Evolutionary conservation across 2,329 filamentous ascomycete genomes (phyloP), one percentile per base, ranked within the genome.

Genomic region (Atkinsonella texensis): DNA sequence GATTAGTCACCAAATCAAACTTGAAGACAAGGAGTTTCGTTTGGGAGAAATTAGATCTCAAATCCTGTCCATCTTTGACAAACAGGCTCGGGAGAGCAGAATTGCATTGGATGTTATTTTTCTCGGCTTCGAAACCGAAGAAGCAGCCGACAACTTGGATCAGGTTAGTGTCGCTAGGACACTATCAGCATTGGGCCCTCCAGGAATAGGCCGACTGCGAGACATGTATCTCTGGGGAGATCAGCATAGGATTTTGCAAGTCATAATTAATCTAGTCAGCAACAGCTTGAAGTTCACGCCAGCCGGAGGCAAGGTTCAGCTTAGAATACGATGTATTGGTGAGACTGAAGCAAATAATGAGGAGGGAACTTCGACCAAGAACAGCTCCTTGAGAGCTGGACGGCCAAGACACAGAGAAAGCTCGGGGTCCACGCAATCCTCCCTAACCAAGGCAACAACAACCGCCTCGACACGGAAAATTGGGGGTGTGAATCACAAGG

Each of bases 221-320:
- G 88, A 95, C 56, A 90, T 94, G 83, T 83, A 86, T 48, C 72
- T 96, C 1, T 93, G 87, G 81, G 90, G 90, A n/a, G 90, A 96
- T 60, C 86, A 93, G 58, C 89, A 95, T 62, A 77, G 90, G 44
- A 93, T 95, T 40, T 70, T 95, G 28, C 90, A 95, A 64, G 86
- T 95, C n/a, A 80, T 95, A 46, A 95, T 94, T 71, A 95, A 95
- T 62, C 73, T 96, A 33, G 88, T 95, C 46, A 90, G 86, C 66
- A 96, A 96, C 69, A 88, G 85, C 64, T 71, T 95, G 43, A 96
- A 96, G 64, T 95, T 96, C 62, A 95, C 90, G 0, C 86, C 88
- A 0, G 67, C 80, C 7, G 83, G 83, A 1, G 89, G 89, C 8
- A 83, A 75, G 32, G 87, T 96, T 3, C 76, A 81, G 28, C 77